Percentiles rank a stretch among this genome's conserved stretches.
Conservation (phyloP, 108 stramenopile genomes). For the Asterionellopsis glacialis region DNA sequence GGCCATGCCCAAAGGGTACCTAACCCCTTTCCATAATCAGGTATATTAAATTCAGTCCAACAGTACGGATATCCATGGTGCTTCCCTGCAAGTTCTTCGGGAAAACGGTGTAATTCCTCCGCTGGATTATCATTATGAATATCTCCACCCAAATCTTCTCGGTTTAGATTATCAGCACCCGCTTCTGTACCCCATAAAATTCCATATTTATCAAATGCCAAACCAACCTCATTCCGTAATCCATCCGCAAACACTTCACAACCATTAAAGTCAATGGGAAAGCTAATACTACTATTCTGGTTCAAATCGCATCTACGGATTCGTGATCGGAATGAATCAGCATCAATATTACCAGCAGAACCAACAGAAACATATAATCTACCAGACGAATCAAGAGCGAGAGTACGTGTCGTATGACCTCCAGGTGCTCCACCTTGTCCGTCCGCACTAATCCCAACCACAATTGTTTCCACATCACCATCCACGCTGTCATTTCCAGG, state of each 20-base stretch:
- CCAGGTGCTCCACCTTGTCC: not conserved
- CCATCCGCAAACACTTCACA: conserved; percentile 77
- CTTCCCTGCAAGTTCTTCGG: conserved; percentile 41
- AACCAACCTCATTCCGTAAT: conserved; percentile 65
- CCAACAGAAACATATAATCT: conserved; percentile 63
- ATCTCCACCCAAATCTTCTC: conserved; percentile 67
- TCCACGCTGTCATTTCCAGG: conserved; percentile 3
- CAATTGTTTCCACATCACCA: conserved; percentile 24
- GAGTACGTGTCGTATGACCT: conserved; percentile 69
- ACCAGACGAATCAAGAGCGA: conserved; percentile 48
- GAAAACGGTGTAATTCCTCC: conserved; percentile 73
- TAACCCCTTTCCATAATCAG: conserved; percentile 31
- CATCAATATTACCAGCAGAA: conserved; percentile 44
- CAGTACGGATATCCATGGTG: conserved; percentile 75
- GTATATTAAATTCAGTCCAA: conserved; percentile 62
- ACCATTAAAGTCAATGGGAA: conserved; percentile 42
- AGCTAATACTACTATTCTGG: not conserved
- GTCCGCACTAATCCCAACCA: conserved; percentile 33
- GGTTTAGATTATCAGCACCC: conserved; percentile 50
- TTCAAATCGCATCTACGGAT: conserved; percentile 53
- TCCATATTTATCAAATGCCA: conserved; percentile 65
- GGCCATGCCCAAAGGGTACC: conserved; percentile 78
- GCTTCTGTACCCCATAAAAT: conserved; percentile 78
- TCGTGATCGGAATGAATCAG: conserved; percentile 49
- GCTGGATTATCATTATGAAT: conserved; percentile 68